Base-by-base conservation (phyloP, 371 early-diverging fungal genomes). In the Capillidium heterosporum region DNA sequence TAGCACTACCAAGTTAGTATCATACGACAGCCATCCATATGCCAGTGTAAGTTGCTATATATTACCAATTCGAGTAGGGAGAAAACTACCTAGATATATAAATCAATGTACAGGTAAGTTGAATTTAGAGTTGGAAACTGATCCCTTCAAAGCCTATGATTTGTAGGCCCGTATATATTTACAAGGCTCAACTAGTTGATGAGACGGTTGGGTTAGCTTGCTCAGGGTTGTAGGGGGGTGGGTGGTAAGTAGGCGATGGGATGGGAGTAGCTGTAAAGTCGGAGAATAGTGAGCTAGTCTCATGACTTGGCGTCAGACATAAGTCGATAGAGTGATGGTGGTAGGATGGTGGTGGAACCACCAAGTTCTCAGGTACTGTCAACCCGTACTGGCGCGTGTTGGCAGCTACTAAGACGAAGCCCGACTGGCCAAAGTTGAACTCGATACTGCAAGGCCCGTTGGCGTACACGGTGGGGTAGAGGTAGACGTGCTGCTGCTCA, bases 361-460 rank as follows among this genome's bases (percentile, higher is more conserved):
- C 57, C 1, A 79, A 72, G 21, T 84, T 84, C 63, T 78, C 80
- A 24, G 75, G 68, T 1, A 83, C 84, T 0, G 84, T 84, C n/a
- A 85, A 64, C 0, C 86, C 86, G 83, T 85, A 85, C 52, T 80
- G 80, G 59, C 84, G 84, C 24, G 84, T 83, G 62, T 85, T 85
- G 10, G 86, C 86, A 62, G 83, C 84, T 0, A 84, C 77, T 67
- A 84, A 74, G 4, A 72, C 76, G 59, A 79, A 79, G 11, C 74
- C 76, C 32, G 70, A 66, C 17, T 69, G 69, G 0, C 69, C 69
- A 43, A 69, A 41, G 32, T 69, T 69, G 46, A 67, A 64, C 48
- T 64, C 64, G 21, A 69, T 50, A 10, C 58, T 60, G 57, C 67
- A 66, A 0, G 69, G 69, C 0, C 67, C 69, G 1, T 63, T 62